Evolutionary conservation across 2,329 filamentous ascomycete species (phyloP).

Genomic region (Sphaerulina musiva): DNA sequence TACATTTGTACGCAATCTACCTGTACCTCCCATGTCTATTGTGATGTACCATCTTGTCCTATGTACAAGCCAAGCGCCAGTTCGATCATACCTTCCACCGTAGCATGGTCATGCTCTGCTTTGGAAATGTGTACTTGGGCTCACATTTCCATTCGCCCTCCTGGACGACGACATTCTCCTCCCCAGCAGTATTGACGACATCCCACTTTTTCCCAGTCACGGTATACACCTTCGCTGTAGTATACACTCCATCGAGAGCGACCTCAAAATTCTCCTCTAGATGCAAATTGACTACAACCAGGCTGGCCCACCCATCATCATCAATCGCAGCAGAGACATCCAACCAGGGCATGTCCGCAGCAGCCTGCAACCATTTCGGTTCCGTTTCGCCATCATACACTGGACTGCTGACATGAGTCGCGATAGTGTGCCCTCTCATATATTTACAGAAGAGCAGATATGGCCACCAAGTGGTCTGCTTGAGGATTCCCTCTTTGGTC

Average conservation of each 20-base stretch:
- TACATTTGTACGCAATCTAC: background rate
- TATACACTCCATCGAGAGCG: conserved; percentile 50
- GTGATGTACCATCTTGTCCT: background rate
- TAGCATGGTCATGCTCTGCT: conserved; percentile 64
- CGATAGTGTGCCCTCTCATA: conserved; percentile 67
- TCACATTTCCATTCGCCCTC: conserved; percentile 59
- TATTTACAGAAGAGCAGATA: conserved; percentile 61
- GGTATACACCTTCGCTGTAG: conserved; percentile 52
- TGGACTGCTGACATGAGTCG: conserved; percentile 56
- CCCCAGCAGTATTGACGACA: conserved; percentile 56
- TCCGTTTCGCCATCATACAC: conserved; percentile 62
- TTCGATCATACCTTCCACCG: conserved; percentile 42
- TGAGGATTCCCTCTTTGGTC: conserved; percentile 54
- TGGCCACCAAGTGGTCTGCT: conserved; percentile 72
- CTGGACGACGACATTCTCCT: conserved; percentile 55
- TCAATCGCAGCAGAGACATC: conserved; percentile 59
- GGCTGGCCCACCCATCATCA: conserved; percentile 54
- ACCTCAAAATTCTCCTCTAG: conserved; percentile 55
- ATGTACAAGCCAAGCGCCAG: background rate
- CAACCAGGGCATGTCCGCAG: conserved; percentile 63
- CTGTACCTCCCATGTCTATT: background rate
- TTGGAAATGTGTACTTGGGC: conserved; percentile 59
- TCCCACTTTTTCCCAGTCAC: conserved; percentile 54
- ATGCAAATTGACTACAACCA: conserved; percentile 67
- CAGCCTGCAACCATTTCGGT: conserved; percentile 58